Evolutionary conservation across 768 basidiomycete genomes (phyloP).

Genomic region (Lactifluus echinatus): DNA sequence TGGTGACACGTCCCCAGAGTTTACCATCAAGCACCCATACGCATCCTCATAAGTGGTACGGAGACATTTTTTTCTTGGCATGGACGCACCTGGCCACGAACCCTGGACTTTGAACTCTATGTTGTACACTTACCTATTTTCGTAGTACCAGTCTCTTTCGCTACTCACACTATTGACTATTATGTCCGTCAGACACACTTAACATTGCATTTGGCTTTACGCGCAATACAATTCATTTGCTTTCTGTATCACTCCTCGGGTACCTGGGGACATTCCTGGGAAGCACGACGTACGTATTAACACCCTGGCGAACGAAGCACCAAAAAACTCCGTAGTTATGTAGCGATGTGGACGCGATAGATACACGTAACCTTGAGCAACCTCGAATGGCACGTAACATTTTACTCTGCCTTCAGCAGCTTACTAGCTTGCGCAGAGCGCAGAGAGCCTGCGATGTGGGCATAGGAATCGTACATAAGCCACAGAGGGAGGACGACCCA

Average conservation of each 20-base stretch:
- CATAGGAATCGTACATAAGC: slow-evolving; percentile 74
- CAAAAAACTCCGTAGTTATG: neutral
- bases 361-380: neutral
- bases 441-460: slow-evolving; percentile 54
- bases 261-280: neutral
- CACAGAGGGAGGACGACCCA: slow-evolving; percentile 74
- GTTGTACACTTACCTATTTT: neutral
- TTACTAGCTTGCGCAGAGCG: slow-evolving; percentile 26
- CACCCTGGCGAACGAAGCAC: neutral
- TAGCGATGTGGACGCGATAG: neutral
- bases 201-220: neutral
- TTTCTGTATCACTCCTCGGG: neutral
- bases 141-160: neutral
- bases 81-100: neutral
- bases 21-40: slow-evolving; percentile 23
- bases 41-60: neutral
- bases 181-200: neutral
- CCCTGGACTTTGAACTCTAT: neutral
- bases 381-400: neutral
- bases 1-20: slow-evolving; percentile 28
- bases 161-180: slow-evolving; percentile 7
- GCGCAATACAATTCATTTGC: neutral
- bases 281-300: neutral
- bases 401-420: slow-evolving; percentile 6
- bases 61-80: neutral